Base-by-base conservation (phyloP, 768 basidiomycete species). In the Glaciozyma martinii region DNA sequence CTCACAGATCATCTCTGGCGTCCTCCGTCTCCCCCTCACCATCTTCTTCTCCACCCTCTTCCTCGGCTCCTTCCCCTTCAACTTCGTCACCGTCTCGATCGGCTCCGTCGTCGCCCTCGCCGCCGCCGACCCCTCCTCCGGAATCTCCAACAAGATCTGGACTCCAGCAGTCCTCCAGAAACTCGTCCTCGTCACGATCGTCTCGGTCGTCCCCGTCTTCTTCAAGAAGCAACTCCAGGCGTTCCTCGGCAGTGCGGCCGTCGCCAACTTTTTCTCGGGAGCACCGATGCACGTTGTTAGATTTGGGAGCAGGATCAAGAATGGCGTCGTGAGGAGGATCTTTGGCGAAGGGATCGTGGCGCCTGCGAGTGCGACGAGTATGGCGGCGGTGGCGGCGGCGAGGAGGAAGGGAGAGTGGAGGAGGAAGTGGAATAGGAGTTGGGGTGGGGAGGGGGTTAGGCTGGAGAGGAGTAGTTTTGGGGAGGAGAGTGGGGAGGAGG, bases 51-150 rank as follows among this genome's bases (percentile, higher is more conserved):
- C 60, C 37, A 74, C 74, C 19, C 67, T 74, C 54, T 62, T 73
- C 37, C 52, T 74, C 43, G 74, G 74, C 16, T 71, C 69, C 1
- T 71, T 73, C 60, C 74, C 74, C 23, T 74, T 71, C 66, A 74
- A 74, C 60, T 72, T 72, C 30, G 72, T 66, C 23, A 74, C 74
- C 33, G 70, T 70, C 55, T 70, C 70, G 32, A 53, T 73, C 56
- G 74, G 74, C 30, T 62, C 68, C 18, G 56, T 74, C 60, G 64
- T 74, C 50, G 67, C 69, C 21, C 56, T 71, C 59, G 69, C 70
- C 43, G 62, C 67, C 1, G 61, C 69, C 2, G 71, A 65, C 58
- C 62, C 69, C 5, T 59, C 63, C 25, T 55, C 60, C 18, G 44
- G 66, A 15, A 63, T 73, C 37, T 55, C 61, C 33, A 60, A 70